Percentiles rank a stretch among this genome's conserved stretches.
These are phyloP conservation scores for Aspergillus hancockii DNA, from an alignment of 495 filamentous ascomycete species.

Conservation along the genomic window DNA sequence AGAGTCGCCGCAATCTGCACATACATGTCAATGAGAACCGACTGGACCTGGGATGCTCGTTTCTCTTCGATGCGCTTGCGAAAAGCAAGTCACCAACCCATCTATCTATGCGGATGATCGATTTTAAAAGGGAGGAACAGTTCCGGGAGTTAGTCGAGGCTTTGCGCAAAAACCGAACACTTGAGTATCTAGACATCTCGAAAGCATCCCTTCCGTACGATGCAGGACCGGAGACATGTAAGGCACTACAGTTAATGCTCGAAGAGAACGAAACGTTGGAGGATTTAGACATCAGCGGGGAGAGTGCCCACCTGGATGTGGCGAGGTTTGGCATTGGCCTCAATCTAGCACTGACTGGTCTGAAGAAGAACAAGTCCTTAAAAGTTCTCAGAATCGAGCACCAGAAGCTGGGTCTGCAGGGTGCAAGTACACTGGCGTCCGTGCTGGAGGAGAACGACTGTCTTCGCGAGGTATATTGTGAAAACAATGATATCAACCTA, in stretches of 20 bases:
- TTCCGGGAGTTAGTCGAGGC: conserved; percentile 76
- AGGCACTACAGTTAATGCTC: conserved; percentile 73
- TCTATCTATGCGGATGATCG: conserved; percentile 81
- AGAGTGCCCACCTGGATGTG: conserved; percentile 84
- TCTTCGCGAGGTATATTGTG: conserved; percentile 71
- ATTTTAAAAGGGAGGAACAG: conserved; percentile 74
- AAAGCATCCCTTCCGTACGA: conserved; percentile 83
- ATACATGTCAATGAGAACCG: conserved; percentile 80
- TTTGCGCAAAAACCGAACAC: conserved; percentile 68
- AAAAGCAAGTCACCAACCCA: conserved; percentile 65
- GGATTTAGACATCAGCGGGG: conserved; percentile 84
- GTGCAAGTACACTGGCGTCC: conserved; percentile 76
- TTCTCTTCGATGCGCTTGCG: conserved; percentile 69
- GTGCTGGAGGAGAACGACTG: conserved; percentile 67
- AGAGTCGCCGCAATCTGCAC: conserved; percentile 65
- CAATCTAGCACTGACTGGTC: conserved; percentile 71
- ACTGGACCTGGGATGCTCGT: conserved; percentile 69
- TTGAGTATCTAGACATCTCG: conserved; percentile 81
- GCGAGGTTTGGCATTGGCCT: conserved; percentile 82
- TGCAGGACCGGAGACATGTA: conserved; percentile 70
- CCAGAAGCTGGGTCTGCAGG: conserved; percentile 63
- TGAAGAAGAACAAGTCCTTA: conserved; percentile 74
- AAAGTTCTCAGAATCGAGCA: conserved; percentile 76
- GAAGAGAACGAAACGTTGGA: conserved; percentile 74
- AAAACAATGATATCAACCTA: conserved; percentile 76